phyloP scores from a whole-genome alignment of 495 filamentous ascomycete genomes.

The Astrothelium macrocarpum region DNA sequence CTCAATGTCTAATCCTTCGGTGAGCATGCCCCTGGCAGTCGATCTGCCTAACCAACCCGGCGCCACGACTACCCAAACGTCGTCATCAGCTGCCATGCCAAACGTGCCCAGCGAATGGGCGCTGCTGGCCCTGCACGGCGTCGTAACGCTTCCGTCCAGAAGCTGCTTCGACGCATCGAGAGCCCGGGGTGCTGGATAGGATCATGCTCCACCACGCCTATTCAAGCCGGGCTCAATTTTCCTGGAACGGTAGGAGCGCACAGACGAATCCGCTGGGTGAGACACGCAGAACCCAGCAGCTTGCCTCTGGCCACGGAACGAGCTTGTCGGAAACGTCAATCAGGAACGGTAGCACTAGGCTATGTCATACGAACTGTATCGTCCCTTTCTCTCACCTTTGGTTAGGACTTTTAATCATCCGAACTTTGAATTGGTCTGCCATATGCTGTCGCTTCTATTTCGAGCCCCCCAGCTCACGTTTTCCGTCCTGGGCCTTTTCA shows the following conservation, averaged over 20 bases:
- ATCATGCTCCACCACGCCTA: neutral
- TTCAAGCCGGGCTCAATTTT: neutral
- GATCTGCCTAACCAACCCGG: neutral
- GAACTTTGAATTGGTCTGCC: slow-evolving; percentile 2
- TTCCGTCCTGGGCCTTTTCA: neutral
- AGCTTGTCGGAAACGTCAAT: slow-evolving; percentile 6
- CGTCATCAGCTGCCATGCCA: neutral
- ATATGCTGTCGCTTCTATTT: slow-evolving; percentile 5
- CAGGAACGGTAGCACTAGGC: slow-evolving; percentile 6
- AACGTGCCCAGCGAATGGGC: neutral
- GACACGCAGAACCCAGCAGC: neutral
- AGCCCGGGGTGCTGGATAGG: slow-evolving; percentile 1
- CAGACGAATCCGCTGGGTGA: neutral
- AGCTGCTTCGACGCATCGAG: neutral
- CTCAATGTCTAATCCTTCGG: neutral
- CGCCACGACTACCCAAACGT: neutral
- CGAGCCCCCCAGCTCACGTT: slow-evolving; percentile 4
- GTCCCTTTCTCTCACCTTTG: neutral
- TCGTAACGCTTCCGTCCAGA: slow-evolving; percentile 3
- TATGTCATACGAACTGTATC: slow-evolving; percentile 7
- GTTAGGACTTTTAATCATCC: neutral
- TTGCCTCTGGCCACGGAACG: slow-evolving; percentile 1
- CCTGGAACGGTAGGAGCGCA: slow-evolving; percentile 6
- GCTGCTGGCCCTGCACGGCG: neutral
- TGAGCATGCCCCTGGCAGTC: neutral